Conservation (phyloP, 2,329 filamentous ascomycete species). For the Fusarium sp. region DNA sequence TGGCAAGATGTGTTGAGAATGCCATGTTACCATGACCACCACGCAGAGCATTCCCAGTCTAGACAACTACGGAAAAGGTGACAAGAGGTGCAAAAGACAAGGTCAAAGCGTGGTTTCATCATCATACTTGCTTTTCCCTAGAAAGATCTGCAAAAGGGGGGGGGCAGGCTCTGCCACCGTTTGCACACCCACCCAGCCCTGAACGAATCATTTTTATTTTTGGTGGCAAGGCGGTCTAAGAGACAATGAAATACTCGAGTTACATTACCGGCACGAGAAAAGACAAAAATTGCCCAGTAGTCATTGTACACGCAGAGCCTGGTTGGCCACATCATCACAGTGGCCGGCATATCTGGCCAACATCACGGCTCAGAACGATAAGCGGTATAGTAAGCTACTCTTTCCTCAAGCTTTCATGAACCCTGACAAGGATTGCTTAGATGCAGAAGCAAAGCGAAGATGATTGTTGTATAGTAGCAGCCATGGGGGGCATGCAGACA, state of each 20-base stretch:
- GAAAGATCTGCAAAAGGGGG: background rate
- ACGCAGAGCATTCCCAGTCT: background rate
- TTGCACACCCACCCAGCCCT: background rate
- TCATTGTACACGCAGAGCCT: background rate
- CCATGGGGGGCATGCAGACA: background rate
- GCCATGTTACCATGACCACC: background rate
- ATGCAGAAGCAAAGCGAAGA: background rate
- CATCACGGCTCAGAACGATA: background rate
- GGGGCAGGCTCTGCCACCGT: background rate
- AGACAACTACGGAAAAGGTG: background rate
- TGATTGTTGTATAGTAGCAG: background rate
- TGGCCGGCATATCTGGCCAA: constrained; percentile 6
- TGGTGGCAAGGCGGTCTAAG: background rate
- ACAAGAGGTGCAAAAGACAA: background rate
- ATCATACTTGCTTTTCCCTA: background rate
- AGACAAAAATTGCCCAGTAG: background rate
- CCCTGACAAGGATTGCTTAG: background rate
- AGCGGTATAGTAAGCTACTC: too few relatives aligned
- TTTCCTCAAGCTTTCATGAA: background rate
- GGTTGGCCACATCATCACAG: constrained; percentile 2
- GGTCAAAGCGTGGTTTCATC: background rate
- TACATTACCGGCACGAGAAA: background rate
- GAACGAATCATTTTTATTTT: background rate
- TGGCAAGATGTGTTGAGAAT: background rate
- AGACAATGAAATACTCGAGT: background rate